A percentile compares a stretch with the other conserved stretches of the same genome.
These are phyloP conservation scores for Populus tremula DNA, from an alignment of 345 rosid species.

Conservation along the genomic window DNA sequence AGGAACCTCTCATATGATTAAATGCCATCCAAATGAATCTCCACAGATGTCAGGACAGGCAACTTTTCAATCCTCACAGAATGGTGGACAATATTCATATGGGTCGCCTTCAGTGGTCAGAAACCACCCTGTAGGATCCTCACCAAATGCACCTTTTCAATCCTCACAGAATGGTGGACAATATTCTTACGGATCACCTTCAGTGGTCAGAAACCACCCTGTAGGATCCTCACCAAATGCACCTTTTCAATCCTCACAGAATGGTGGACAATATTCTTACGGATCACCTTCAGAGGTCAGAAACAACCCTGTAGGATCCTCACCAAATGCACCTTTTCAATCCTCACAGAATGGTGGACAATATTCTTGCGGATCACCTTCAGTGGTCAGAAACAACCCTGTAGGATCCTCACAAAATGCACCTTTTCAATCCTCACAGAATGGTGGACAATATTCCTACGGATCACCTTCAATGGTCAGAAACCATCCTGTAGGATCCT, in stretches of 20 bases:
- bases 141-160: too few relatives aligned
- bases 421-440: too few relatives aligned
- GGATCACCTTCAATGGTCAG: slow-evolving; percentile 3
- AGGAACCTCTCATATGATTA: background rate
- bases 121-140: background rate
- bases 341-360: background rate
- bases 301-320: background rate
- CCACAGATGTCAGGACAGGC: slow-evolving; percentile 5
- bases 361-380: background rate
- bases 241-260: background rate
- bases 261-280: background rate
- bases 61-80: background rate
- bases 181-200: background rate
- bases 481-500: background rate
- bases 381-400: background rate
- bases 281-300: slow-evolving; percentile 1
- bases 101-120: slow-evolving; percentile 1
- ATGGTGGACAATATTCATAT: background rate
- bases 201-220: background rate
- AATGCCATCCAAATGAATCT: background rate
- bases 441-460: background rate
- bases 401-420: background rate
- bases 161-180: background rate
- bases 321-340: background rate
- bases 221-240: background rate